Evolutionary conservation across 2,329 filamentous ascomycete genomes (phyloP).

Genomic region (Botrytis byssoidea): DNA sequence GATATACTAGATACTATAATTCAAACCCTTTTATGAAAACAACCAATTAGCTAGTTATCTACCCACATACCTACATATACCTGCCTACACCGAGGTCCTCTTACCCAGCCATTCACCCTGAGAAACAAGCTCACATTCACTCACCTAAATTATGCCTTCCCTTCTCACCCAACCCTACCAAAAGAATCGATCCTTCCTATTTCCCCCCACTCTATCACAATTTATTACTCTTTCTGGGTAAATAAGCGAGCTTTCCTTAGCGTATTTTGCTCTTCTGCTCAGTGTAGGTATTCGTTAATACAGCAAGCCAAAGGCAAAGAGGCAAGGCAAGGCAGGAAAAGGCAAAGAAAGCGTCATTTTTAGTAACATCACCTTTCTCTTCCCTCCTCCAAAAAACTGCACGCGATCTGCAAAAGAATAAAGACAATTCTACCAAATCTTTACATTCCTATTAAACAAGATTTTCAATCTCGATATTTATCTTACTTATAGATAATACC

Average conservation of each 20-base stretch:
- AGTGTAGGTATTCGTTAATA: not conserved
- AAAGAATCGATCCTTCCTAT: not conserved
- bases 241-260: slow-evolving; percentile 16
- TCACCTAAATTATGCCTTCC: not conserved
- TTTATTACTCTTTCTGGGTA: slow-evolving; percentile 10
- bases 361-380: slow-evolving; percentile 3
- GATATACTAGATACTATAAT: not conserved
- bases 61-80: not conserved
- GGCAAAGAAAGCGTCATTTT: slow-evolving; percentile 18
- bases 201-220: not conserved
- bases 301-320: slow-evolving; percentile 3
- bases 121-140: not conserved
- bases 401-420: slow-evolving; percentile 15
- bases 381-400: slow-evolving; percentile 14
- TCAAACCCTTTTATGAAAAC: not conserved
- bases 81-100: not conserved
- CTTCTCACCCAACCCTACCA: not conserved
- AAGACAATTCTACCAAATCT: slow-evolving; percentile 14
- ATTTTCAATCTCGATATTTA: not conserved
- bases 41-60: not conserved
- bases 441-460: not conserved
- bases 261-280: not conserved
- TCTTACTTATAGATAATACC: slow-evolving; percentile 15
- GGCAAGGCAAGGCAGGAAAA: not conserved
- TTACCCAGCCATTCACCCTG: not conserved